Base-by-base conservation (phyloP, 2,329 filamentous ascomycete genomes). In the Nemania abortiva region DNA sequence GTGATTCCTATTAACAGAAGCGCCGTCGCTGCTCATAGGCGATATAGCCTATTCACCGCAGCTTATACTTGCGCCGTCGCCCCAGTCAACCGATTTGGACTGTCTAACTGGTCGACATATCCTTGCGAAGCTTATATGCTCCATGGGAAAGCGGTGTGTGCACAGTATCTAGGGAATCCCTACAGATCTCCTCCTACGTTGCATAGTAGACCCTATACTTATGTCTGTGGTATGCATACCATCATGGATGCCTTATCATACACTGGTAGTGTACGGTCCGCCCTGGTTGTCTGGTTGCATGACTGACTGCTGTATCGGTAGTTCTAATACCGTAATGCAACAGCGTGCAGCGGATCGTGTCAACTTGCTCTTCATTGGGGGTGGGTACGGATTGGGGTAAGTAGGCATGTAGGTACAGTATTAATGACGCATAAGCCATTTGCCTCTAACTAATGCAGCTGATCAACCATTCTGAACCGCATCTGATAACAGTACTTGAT, bases 1-100 rank as follows among this genome's bases (percentile, higher is more conserved):
- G 15, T 63, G n/a, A 58, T 29, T n/a, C 34, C 34, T 29, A 22
- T 52, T 15, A 29, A 27, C 22, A 7, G n/a, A 53, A 22, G 27
- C 24, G 13, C 34, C 39, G 15, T 31, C 9, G 13, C 34, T 63
- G 34, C 24, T 54, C 27, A 11, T n/a, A n/a, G 11, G 7, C 6
- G 11, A 31, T 54, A 47, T 24, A 18, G 39, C 50, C 34, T 29
- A 49, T 54, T 65, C 68, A 70, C 68, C 68, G 65, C 65, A 68
- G 65, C 45, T 65, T 68, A 39, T 39, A 56, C 37, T n/a, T 27
- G 22, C 57, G 27, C 18, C 49, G 29, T 56, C 13, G 62, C 18
- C 13, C 52, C 18, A 13, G 20, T 49, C 62, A 11, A 56, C 27
- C 6, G 27, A 5, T 68, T 52, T 24, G 39, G 15, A 22, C 20